phyloP scores from a whole-genome alignment of 345 rosid species.

The Cochlearia excelsa region DNA sequence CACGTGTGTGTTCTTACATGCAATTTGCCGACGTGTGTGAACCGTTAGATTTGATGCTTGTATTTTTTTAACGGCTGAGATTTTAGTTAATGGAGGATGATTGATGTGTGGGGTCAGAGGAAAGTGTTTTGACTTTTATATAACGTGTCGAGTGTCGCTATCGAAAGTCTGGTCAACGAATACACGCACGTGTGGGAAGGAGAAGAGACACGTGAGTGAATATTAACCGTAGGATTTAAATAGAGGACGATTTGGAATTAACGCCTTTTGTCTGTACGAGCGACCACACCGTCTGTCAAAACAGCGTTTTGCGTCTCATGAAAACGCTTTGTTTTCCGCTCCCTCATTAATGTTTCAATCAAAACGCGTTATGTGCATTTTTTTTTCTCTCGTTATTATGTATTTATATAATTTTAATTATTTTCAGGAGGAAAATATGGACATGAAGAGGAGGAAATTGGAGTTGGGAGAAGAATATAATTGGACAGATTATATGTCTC shows the following conservation, averaged over 20 bases:
- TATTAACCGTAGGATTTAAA: slow-evolving; percentile 41
- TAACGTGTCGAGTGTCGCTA: slow-evolving; percentile 31
- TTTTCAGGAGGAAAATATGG: slow-evolving; percentile 83
- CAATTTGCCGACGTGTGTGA: slow-evolving; percentile 17
- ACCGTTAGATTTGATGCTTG: slow-evolving; percentile 20
- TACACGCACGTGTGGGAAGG: slow-evolving; percentile 36
- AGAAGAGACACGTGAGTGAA: slow-evolving; percentile 28
- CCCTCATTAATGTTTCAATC: slow-evolving; percentile 16
- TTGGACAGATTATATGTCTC: slow-evolving; percentile 83
- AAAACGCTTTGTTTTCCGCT: slow-evolving; percentile 23
- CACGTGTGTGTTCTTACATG: not conserved
- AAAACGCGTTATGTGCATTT: slow-evolving; percentile 8
- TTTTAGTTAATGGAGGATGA: not conserved
- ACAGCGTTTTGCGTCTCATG: slow-evolving; percentile 28
- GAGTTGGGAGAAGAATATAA: slow-evolving; percentile 45
- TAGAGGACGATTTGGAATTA: slow-evolving; percentile 41
- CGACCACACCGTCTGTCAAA: slow-evolving; percentile 30
- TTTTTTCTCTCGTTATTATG: not conserved
- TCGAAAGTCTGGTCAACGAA: slow-evolving; percentile 44
- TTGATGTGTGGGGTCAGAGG: slow-evolving; percentile 15
- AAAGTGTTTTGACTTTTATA: slow-evolving; percentile 42
- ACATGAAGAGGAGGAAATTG: slow-evolving; percentile 61
- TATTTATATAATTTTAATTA: not conserved
- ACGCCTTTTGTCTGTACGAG: slow-evolving; percentile 36
- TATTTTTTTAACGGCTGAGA: slow-evolving; percentile 39